Conservation (phyloP, 768 basidiomycete species). For the Phlebiopsis gigantea region DNA sequence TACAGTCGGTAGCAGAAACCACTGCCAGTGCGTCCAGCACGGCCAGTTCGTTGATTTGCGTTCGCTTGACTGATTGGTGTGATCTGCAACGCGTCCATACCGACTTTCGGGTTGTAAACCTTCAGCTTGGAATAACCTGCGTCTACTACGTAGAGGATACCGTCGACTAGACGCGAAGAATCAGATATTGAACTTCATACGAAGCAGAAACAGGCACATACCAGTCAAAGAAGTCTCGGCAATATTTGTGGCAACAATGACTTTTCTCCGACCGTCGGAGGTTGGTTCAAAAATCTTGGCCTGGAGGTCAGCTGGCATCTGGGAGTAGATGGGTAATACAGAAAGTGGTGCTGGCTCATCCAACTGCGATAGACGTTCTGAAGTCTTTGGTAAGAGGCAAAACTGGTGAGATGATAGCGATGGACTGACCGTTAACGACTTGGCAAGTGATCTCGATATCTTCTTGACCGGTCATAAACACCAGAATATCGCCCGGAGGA, state of each 20-base stretch:
- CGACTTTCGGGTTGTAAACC: conserved; percentile 98
- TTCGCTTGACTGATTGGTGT: conserved; percentile 99
- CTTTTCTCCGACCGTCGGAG: conserved; percentile 70
- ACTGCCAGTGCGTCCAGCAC: conserved; percentile 93
- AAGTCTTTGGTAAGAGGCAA: not conserved
- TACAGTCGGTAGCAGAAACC: conserved; percentile 96
- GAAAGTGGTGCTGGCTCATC: conserved; percentile 85
- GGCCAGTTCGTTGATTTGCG: conserved; percentile 91
- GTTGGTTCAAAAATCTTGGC: conserved; percentile 98
- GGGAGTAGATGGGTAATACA: conserved; percentile 97
- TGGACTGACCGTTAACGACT: conserved; percentile 72
- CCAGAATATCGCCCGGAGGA: conserved; percentile 90
- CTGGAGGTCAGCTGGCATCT: conserved; percentile 98
- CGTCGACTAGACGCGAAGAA: conserved; percentile 63
- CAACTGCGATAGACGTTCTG: conserved; percentile 89
- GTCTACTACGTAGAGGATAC: conserved; percentile 96
- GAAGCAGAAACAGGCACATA: conserved; percentile 24
- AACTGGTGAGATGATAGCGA: not conserved
- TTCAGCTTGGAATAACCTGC: conserved; percentile 96
- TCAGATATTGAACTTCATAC: not conserved
- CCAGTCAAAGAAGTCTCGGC: conserved; percentile 97
- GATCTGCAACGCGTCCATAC: conserved; percentile 99
- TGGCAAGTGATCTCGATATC: conserved; percentile 98
- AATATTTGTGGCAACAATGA: conserved; percentile 95
- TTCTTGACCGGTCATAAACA: conserved; percentile 99